Conservation (phyloP, 1,139 yeast genomes). For the Suhomyces ambrosiae region DNA sequence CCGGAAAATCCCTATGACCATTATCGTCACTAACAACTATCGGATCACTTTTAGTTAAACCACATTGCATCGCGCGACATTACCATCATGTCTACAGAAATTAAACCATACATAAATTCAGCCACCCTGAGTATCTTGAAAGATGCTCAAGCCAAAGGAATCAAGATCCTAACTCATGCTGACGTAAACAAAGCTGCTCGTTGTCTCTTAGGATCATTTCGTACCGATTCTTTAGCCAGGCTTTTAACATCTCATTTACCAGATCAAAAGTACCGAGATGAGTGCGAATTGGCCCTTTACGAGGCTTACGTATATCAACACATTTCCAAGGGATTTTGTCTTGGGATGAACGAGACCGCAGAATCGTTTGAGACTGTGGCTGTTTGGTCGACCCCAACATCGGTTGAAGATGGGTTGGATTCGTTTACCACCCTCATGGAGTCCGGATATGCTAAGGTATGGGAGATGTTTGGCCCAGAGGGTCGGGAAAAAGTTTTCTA, state of each 20-base stretch:
- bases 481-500: conserved; percentile 58
- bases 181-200: conserved; percentile 59
- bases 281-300: conserved; percentile 51
- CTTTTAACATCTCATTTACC: conserved; percentile 48
- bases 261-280: conserved; percentile 35
- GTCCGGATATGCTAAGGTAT: conserved; percentile 58
- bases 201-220: conserved; percentile 54
- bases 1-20: too few relatives aligned
- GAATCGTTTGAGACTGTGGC: conserved; percentile 63
- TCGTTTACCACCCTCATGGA: conserved; percentile 54
- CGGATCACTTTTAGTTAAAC: neutral
- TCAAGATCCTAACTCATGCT: conserved; percentile 34
- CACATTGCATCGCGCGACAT: neutral
- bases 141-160: conserved; percentile 13
- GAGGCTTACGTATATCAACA: conserved; percentile 62
- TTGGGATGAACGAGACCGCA: conserved; percentile 48
- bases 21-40: too few relatives aligned
- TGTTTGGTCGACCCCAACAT: conserved; percentile 62
- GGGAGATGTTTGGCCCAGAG: conserved; percentile 52
- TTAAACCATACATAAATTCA: conserved; percentile 3
- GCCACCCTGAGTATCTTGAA: conserved; percentile 2
- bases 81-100: conserved; percentile 6
- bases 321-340: conserved; percentile 55
- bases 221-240: conserved; percentile 53
- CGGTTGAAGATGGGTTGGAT: conserved; percentile 43